Base-by-base conservation (phyloP, 2,329 filamentous ascomycete genomes). In the Clathrospora elynae region DNA sequence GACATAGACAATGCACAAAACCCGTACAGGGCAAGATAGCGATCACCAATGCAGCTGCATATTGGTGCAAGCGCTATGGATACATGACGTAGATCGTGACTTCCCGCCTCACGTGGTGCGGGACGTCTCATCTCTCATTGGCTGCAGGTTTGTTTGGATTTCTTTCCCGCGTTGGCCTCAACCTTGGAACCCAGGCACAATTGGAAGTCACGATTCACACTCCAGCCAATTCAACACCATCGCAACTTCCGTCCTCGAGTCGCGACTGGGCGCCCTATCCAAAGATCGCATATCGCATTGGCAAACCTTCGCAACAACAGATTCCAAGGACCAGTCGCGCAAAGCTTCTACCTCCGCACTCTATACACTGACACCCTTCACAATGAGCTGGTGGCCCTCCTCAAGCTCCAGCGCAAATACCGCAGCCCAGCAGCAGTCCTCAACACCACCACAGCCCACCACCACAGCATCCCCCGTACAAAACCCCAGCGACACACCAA, bases 81-180 rank as follows among this genome's bases (percentile, higher is more conserved):
- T 66, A 59, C 62, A 67, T 70, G 66, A 70, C 66, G 66, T 70
- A 62, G 51, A 44, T 46, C 56, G 30, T 50, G 46, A 29, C 46
- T 35, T 51, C 49, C 38, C 49, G 45, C 49, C n/a, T 59, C 56
- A 61, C 53, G 51, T 61, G 60, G 50, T 54, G 56, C 55, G 57
- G 61, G 51, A 46, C 48, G 16, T 49, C 51, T 46, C 31, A 11
- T 12, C 36, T 30, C 18, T 59, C 31, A 64, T 65, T 64, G 42
- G 59, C 46, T 42, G 47, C 42, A 48, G 36, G 43, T 43, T 46
- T 49, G 22, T 23, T 48, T 49, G 13, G 43, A 39, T 48, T 51
- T 39, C 31, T 44, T 11, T 36, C 39, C 44, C 40, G 41, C 19
- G 24, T 10, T 13, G 26, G 31, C 35, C 34, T 19, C 39, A 39